Base-by-base conservation (phyloP, 2,329 filamentous ascomycete species). In the Pyricularia pennisetigena region DNA sequence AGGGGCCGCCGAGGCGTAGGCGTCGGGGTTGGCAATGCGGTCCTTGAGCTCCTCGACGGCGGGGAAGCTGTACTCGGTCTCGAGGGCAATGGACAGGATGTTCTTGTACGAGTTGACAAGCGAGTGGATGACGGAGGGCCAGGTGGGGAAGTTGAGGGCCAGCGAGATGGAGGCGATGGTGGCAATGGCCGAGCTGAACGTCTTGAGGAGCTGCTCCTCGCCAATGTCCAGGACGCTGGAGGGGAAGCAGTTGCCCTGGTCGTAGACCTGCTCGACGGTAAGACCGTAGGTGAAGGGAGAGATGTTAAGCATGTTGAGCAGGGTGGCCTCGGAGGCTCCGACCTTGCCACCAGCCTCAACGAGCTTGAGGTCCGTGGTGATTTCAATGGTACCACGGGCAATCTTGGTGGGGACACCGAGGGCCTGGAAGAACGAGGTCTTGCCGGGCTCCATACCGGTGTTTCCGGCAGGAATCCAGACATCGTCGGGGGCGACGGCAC, bases 371-470 rank as follows among this genome's bases (percentile, higher is more conserved):
- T 99, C 95, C 77, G 90, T 86, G 73, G 94, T 97, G 80, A 99
- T 99, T 92, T 99, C 95, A 85, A 99, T 99, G 85, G 95, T 99
- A 96, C 95, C 96, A 97, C 95, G 95, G 81, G 95, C 95, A 85
- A 99, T 99, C 93, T 99, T 99, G 89, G 95, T 99, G 80, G 95
- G 95, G 81, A 99, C 93, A 93, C 94, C 94, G 84, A 99, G 95
- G 78, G 95, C 95, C 90, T 99, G 95, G 94, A 99, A 99, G 93
- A 99, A 99, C 81, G 95, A 98, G 79, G 95, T 99, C 92, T 99
- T 99, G 83, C 96, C 96, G 81, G 95, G 96, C 84, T 99, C 95
- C 95, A 99, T 99, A 86, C 95, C 95, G 78, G 95, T 99, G 91
- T 99, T 99, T 84, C 95, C 95, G 76, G 94, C 95, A 74, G 95